These are phyloP conservation scores for Handroanthus guayacan DNA, from an alignment of 257 asterid species.

Conservation along the genomic window DNA sequence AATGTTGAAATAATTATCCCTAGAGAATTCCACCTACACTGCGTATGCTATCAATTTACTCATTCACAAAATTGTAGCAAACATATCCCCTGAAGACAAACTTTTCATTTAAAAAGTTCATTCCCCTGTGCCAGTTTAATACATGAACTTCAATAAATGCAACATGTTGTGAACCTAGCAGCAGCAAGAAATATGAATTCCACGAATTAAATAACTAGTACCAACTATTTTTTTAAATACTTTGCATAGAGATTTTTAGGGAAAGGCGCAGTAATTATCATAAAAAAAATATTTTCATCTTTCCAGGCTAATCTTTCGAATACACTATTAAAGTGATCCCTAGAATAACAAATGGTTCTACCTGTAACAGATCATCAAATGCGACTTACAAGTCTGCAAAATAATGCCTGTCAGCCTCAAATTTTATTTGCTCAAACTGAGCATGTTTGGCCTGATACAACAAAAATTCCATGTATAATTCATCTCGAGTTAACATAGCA, in stretches of 20 bases:
- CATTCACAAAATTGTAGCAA: too few relatives aligned
- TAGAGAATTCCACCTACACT: too few relatives aligned
- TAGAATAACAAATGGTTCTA: slow-evolving; percentile 32
- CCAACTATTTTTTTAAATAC: background rate
- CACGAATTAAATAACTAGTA: background rate
- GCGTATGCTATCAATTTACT: too few relatives aligned
- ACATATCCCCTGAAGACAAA: too few relatives aligned
- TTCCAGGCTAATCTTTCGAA: background rate
- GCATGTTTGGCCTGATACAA: slow-evolving; percentile 31
- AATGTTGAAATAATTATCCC: too few relatives aligned
- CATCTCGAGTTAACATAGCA: slow-evolving; percentile 27
- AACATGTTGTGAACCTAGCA: background rate
- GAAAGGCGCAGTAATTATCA: background rate
- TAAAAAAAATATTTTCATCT: background rate
- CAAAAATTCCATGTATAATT: slow-evolving; percentile 30
- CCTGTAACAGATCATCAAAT: slow-evolving; percentile 27
- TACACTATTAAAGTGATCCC: background rate
- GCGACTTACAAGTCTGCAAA: slow-evolving; percentile 23
- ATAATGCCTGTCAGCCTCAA: slow-evolving; percentile 31
- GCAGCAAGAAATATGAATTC: background rate
- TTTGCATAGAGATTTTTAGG: background rate
- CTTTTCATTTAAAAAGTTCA: too few relatives aligned
- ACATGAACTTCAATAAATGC: background rate
- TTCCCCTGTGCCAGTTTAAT: too few relatives aligned
- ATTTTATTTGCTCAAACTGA: slow-evolving; percentile 37